Percentiles rank a stretch among this genome's conserved stretches.
Evolutionary conservation across 1,284 basidiomycete genomes (phyloP).

Genomic region (Irpex sp.): DNA sequence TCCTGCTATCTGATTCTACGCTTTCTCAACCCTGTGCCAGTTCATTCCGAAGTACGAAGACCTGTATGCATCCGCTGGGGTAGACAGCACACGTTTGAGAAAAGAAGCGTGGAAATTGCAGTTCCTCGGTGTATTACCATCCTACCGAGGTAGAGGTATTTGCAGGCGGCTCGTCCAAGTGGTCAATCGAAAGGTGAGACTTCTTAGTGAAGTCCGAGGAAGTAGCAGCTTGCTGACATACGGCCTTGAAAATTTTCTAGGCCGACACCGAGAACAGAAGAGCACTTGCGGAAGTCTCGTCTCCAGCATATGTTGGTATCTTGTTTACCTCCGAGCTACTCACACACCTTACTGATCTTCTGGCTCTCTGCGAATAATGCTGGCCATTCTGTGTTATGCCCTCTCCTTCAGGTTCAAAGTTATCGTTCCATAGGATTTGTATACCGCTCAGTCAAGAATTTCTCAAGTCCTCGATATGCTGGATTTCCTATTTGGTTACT

Average conservation of each 20-base stretch:
- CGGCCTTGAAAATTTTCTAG: conserved; percentile 11
- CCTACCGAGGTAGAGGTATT: conserved; percentile 17
- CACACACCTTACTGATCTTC: not conserved
- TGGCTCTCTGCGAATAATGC: no score
- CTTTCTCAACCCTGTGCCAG: conserved; percentile 8
- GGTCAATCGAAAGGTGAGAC: conserved; percentile 18
- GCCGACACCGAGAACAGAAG: conserved; percentile 14
- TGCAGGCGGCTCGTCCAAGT: conserved; percentile 18
- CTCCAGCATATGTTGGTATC: conserved; percentile 18
- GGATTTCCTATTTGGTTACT: conserved; percentile 28
- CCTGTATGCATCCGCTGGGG: conserved; percentile 20
- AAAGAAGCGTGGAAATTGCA: conserved; percentile 22
- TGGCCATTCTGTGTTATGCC: no score
- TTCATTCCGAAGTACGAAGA: conserved; percentile 24
- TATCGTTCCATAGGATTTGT: conserved; percentile 21
- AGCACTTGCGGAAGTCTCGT: conserved; percentile 21
- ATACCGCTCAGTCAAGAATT: conserved; percentile 26
- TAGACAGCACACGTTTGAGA: conserved; percentile 15
- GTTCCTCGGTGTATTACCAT: conserved; percentile 21
- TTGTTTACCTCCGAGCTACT: not conserved
- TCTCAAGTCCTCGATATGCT: conserved; percentile 17
- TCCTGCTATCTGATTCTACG: not conserved
- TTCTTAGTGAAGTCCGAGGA: not conserved
- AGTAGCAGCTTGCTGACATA: not conserved
- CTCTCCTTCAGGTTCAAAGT: conserved; percentile 19